phyloP scores from a whole-genome alignment of 2,329 filamentous ascomycete genomes.

The Acarospora socialis region DNA sequence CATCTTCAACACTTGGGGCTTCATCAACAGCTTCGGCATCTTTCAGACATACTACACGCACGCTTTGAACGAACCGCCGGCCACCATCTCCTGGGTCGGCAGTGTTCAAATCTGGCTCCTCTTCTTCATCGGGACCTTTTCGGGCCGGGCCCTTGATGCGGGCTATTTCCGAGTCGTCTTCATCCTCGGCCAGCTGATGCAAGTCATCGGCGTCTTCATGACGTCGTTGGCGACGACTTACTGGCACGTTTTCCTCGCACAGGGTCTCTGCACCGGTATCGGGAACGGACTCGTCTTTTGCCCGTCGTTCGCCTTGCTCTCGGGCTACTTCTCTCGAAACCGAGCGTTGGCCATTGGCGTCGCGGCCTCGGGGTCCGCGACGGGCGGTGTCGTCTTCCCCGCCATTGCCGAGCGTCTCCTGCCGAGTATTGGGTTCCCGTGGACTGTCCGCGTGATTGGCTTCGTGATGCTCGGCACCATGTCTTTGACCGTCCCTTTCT shows the following conservation, averaged over 20 bases:
- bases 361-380: slow-evolving; percentile 43
- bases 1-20: slow-evolving; percentile 44
- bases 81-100: slow-evolving; percentile 39
- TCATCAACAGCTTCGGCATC: slow-evolving; percentile 40
- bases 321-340: slow-evolving; percentile 48
- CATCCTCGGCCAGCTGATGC: slow-evolving; percentile 29
- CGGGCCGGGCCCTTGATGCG: slow-evolving; percentile 37
- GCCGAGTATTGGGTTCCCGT: slow-evolving; percentile 46
- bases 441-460: slow-evolving; percentile 49
- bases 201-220: slow-evolving; percentile 37
- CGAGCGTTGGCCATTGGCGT: slow-evolving; percentile 46
- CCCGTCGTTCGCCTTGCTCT: slow-evolving; percentile 38
- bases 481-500: slow-evolving; percentile 28
- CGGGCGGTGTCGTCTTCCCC: slow-evolving; percentile 51
- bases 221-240: slow-evolving; percentile 33
- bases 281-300: slow-evolving; percentile 42
- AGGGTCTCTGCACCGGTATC: slow-evolving; percentile 44
- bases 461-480: slow-evolving; percentile 41
- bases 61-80: slow-evolving; percentile 27
- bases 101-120: slow-evolving; percentile 37
- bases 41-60: slow-evolving; percentile 40
- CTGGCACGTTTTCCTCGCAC: slow-evolving; percentile 35
- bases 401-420: slow-evolving; percentile 42
- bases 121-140: slow-evolving; percentile 37
- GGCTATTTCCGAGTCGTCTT: slow-evolving; percentile 35